Evolutionary conservation across 2,329 filamentous ascomycete genomes (phyloP).

Genomic region (Sarocladium kiliense): DNA sequence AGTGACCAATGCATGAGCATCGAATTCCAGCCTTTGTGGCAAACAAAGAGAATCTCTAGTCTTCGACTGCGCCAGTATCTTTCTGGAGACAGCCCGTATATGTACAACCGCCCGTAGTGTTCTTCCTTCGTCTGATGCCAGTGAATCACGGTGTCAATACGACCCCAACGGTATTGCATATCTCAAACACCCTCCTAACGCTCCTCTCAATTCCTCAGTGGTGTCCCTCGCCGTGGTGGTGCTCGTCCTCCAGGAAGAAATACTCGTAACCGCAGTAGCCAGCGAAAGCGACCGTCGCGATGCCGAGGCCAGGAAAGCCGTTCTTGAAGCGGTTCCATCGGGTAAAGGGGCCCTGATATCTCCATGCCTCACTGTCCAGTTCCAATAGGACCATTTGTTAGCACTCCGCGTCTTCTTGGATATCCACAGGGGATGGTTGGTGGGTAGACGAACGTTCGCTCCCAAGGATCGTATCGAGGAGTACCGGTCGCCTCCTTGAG

Average conservation of each 20-base stretch:
- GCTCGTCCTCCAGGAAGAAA: slow-evolving; percentile 72
- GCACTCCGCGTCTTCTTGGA: neutral
- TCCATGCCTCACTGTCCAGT: slow-evolving; percentile 77
- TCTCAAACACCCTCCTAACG: neutral
- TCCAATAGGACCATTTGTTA: neutral
- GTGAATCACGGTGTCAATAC: neutral
- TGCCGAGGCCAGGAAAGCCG: slow-evolving; percentile 85
- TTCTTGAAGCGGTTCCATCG: slow-evolving; percentile 85
- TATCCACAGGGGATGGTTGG: too few species aligned
- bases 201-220: neutral
- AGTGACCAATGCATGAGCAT: neutral
- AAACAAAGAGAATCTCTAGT: slow-evolving; percentile 8
- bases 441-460: slow-evolving; percentile 48
- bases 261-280: slow-evolving; percentile 88
- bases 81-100: slow-evolving; percentile 19
- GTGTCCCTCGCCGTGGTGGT: slow-evolving; percentile 48
- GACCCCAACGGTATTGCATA: too few species aligned
- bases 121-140: slow-evolving; percentile 2
- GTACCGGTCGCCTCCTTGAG: slow-evolving; percentile 66
- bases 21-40: neutral
- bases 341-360: slow-evolving; percentile 84
- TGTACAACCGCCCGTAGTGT: slow-evolving; percentile 26
- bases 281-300: slow-evolving; percentile 85
- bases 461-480: slow-evolving; percentile 62
- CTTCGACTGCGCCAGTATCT: neutral